These are phyloP conservation scores for Trametes cingulata DNA, from an alignment of 768 basidiomycete genomes.

Conservation along the genomic window DNA sequence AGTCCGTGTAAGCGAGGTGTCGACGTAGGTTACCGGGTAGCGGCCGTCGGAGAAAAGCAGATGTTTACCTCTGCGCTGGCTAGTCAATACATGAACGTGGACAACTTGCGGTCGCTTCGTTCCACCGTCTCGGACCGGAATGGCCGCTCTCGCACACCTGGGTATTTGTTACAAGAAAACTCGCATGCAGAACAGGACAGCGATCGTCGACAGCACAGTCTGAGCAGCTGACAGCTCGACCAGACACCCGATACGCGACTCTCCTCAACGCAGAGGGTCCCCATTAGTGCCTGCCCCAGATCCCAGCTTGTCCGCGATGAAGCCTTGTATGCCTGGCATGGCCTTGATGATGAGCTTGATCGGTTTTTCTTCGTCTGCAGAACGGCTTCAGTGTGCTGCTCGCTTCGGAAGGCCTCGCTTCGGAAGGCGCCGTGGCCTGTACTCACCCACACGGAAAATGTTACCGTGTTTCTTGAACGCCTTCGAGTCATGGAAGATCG, in stretches of 20 bases:
- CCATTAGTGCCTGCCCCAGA: background rate
- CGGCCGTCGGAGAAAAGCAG: slow-evolving; percentile 1
- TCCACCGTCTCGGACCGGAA: background rate
- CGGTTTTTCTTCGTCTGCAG: slow-evolving; percentile 67
- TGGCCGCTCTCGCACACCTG: background rate
- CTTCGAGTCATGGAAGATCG: slow-evolving; percentile 42
- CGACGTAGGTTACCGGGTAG: background rate
- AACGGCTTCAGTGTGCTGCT: background rate
- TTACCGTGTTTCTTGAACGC: slow-evolving; percentile 63
- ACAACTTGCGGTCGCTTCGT: background rate
- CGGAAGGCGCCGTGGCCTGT: background rate
- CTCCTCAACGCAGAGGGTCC: background rate
- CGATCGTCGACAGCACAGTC: slow-evolving; percentile 2
- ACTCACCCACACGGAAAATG: slow-evolving; percentile 61
- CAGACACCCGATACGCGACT: background rate
- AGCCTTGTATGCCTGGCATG: slow-evolving; percentile 61
- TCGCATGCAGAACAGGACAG: background rate
- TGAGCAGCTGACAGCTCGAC: background rate
- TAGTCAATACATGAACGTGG: slow-evolving; percentile 19
- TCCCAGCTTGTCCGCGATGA: slow-evolving; percentile 37
- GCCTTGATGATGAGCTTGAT: slow-evolving; percentile 71
- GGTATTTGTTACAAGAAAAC: no score
- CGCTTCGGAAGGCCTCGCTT: background rate
- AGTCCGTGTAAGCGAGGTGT: slow-evolving; percentile 15
- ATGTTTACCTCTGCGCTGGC: background rate